Evolutionary conservation across 306 rosid species (phyloP).

Genomic region (Comarum palustre): DNA sequence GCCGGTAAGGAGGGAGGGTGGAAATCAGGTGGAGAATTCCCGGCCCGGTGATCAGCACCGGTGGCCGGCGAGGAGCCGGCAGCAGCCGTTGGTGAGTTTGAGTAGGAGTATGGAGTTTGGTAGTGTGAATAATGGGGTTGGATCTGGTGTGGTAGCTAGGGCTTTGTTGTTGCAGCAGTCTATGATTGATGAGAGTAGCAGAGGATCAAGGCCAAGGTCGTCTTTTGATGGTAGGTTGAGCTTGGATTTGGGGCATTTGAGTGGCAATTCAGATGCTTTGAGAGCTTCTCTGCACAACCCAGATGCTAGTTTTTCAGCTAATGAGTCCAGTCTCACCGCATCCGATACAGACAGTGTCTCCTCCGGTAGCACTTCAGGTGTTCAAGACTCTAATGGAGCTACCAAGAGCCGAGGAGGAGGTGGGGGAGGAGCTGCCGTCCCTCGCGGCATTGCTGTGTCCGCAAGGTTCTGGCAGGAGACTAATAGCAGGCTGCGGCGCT

Average conservation of each 20-base stretch:
- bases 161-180: conserved; percentile 59
- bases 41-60: conserved; percentile 73
- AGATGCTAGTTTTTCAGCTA: conserved; percentile 36
- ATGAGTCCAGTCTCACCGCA: conserved; percentile 72
- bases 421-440: conserved; percentile 8
- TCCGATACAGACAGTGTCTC: conserved; percentile 97
- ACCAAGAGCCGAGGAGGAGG: conserved; percentile 32
- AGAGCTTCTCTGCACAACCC: conserved; percentile 42
- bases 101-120: conserved; percentile 65
- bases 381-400: conserved; percentile 50
- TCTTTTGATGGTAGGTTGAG: conserved; percentile 84
- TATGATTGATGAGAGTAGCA: conserved; percentile 45
- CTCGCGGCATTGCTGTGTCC: conserved; percentile 73
- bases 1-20: conserved; percentile 58
- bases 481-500: conserved; percentile 74
- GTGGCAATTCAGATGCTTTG: conserved; percentile 45
- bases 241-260: conserved; percentile 86
- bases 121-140: conserved; percentile 47
- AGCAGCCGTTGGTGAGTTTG: conserved; percentile 14
- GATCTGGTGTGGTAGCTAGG: conserved; percentile 66
- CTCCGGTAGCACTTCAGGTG: conserved; percentile 91
- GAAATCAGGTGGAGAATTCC: conserved; percentile 83
- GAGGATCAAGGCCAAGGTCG: conserved; percentile 36
- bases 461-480: conserved; percentile 99
- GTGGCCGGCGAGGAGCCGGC: conserved; percentile 80